Evolutionary conservation across 305 asterid genomes (phyloP).

Genomic region (Fraxinus baroniana): DNA sequence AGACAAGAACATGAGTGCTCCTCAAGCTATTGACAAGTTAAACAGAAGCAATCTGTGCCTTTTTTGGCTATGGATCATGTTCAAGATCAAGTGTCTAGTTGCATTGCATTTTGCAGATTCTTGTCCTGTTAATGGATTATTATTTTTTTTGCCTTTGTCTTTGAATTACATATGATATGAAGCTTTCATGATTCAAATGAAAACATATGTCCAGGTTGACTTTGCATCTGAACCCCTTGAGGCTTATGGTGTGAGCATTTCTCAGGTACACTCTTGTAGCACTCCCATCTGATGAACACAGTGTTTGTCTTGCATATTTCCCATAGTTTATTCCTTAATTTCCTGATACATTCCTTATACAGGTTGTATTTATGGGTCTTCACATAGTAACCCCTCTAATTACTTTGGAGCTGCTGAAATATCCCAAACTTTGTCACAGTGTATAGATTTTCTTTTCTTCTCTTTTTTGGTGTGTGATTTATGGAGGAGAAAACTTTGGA

Average conservation of each 20-base stretch:
- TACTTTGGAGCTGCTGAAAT: slow-evolving; percentile 79
- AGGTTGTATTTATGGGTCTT: slow-evolving; percentile 89
- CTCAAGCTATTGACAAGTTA: not conserved
- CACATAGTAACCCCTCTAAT: slow-evolving; percentile 85
- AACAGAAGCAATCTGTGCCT: not conserved
- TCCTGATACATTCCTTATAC: slow-evolving; percentile 29
- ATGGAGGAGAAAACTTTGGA: slow-evolving; percentile 4
- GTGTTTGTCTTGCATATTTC: not conserved
- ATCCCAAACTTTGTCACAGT: slow-evolving; percentile 84
- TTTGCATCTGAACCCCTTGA: slow-evolving; percentile 81
- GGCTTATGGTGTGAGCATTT: slow-evolving; percentile 69
- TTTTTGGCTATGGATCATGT: not conserved
- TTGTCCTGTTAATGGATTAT: not conserved
- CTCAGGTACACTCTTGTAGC: slow-evolving; percentile 54
- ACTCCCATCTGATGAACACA: not conserved
- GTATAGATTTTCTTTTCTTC: slow-evolving; percentile 45
- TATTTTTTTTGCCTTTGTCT: not conserved
- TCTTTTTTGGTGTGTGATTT: slow-evolving; percentile 3
- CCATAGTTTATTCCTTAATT: not conserved
- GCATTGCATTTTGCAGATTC: not conserved
- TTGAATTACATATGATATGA: not conserved
- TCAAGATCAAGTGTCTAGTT: not conserved
- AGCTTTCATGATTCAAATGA: slow-evolving; percentile 23
- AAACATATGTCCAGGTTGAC: slow-evolving; percentile 60
- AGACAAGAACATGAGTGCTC: not conserved